Evolutionary conservation across 768 basidiomycete genomes (phyloP).

Genomic region (Cantharellus anzutake): DNA sequence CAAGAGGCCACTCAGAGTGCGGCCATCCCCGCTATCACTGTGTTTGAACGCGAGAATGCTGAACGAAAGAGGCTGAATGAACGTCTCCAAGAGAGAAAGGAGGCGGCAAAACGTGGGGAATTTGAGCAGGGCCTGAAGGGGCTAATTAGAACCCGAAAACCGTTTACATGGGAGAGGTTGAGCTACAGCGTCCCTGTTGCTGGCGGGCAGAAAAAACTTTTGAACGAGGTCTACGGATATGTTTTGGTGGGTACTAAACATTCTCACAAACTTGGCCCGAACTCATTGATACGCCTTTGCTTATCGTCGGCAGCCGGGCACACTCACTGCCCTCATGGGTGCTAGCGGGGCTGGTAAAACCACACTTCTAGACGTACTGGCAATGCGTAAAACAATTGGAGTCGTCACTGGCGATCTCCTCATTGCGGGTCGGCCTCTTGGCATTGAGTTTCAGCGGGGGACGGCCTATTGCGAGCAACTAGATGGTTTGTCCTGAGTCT

Average conservation of each 20-base stretch:
- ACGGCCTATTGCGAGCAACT: constrained; percentile 23
- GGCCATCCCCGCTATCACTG: constrained; percentile 23
- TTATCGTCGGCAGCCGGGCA: constrained; percentile 18
- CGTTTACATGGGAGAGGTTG: constrained; percentile 29
- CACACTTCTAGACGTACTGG: constrained; percentile 16
- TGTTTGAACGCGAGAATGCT: constrained; percentile 24
- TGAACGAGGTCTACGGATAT: constrained; percentile 21
- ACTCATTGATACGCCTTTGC: background rate
- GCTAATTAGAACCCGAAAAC: constrained; percentile 18
- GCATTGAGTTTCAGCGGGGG: constrained; percentile 6
- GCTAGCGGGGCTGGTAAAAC: constrained; percentile 26
- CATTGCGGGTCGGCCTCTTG: constrained; percentile 12
- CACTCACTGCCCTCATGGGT: constrained; percentile 25
- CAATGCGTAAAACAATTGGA: constrained; percentile 19
- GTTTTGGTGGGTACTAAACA: constrained; percentile 5
- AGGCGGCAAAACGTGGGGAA: constrained; percentile 19
- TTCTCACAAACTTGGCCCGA: background rate
- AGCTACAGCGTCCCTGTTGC: constrained; percentile 23
- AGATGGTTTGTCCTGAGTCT: constrained; percentile 3
- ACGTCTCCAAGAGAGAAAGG: constrained; percentile 27
- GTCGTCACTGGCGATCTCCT: constrained; percentile 26
- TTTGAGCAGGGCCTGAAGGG: constrained; percentile 25
- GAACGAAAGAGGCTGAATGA: constrained; percentile 22
- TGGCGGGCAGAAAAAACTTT: constrained; percentile 12
- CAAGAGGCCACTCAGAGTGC: constrained; percentile 44